phyloP scores from a whole-genome alignment of 2,329 filamentous ascomycete genomes.

The Ilyonectria destructans region DNA sequence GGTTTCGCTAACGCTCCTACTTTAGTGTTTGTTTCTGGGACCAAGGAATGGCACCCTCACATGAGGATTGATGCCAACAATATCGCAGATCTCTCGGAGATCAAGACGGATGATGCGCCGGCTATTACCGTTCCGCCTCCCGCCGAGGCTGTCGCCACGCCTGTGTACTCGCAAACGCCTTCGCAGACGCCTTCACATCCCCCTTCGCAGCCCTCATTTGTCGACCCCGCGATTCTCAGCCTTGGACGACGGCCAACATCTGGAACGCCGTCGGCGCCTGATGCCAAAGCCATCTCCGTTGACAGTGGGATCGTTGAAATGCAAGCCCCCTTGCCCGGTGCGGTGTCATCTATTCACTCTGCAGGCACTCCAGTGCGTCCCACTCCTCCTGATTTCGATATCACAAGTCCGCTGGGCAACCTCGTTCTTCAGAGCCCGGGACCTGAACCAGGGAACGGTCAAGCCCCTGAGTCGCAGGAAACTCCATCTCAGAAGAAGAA shows the following conservation, averaged over 20 bases:
- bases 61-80: constrained; percentile 65
- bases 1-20: constrained; percentile 26
- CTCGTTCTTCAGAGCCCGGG: constrained; percentile 42
- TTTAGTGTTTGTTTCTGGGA: constrained; percentile 59
- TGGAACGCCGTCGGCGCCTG: constrained; percentile 46
- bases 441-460: constrained; percentile 38
- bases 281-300: constrained; percentile 26
- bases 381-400: constrained; percentile 44
- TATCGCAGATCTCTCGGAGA: constrained; percentile 63
- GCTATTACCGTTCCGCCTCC: constrained; percentile 49
- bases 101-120: constrained; percentile 51
- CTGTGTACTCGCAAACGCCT: constrained; percentile 49
- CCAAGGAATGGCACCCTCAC: constrained; percentile 59
- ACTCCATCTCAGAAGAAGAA: constrained; percentile 53
- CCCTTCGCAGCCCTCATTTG: constrained; percentile 66
- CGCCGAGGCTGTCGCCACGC: constrained; percentile 46
- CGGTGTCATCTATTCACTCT: constrained; percentile 29
- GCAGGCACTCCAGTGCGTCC: constrained; percentile 32
- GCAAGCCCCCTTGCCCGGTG: constrained; percentile 20
- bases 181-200: constrained; percentile 54
- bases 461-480: constrained; percentile 41
- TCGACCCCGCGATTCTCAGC: constrained; percentile 89
- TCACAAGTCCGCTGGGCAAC: constrained; percentile 49
- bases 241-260: constrained; percentile 65
- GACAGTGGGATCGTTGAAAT: constrained; percentile 36